Evolutionary conservation across 2,329 filamentous ascomycete genomes (phyloP).

Genomic region (Aureobasidium leucospermi): DNA sequence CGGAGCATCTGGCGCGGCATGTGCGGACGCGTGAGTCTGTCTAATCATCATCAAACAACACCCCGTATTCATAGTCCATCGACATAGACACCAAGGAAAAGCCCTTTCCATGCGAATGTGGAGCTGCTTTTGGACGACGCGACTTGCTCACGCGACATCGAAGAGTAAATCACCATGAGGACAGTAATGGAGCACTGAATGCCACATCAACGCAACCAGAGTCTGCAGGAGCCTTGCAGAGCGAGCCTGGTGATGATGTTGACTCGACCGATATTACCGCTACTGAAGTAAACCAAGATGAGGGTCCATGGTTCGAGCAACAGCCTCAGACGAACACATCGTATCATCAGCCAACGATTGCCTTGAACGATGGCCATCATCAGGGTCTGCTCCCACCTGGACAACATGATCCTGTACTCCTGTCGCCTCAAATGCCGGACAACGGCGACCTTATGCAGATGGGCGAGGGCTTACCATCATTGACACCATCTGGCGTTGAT

Average conservation of each 20-base stretch:
- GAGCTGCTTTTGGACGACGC: not conserved
- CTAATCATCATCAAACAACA: not conserved
- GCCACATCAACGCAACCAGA: not conserved
- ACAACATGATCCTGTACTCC: not conserved
- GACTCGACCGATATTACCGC: not conserved
- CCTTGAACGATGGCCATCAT: not conserved
- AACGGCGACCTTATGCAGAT: not conserved
- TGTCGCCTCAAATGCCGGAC: not conserved
- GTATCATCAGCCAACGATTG: not conserved
- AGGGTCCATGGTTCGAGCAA: not conserved
- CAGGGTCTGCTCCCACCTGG: not conserved
- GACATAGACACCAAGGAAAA: not conserved
- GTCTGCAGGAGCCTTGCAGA: too few relatives aligned
- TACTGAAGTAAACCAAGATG: too few relatives aligned
- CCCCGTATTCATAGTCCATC: not conserved
- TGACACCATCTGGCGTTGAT: not conserved
- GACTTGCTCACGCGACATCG: constrained; percentile 1
- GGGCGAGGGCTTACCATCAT: not conserved
- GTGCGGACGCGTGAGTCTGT: not conserved
- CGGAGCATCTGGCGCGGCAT: not conserved
- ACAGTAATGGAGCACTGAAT: not conserved
- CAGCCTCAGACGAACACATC: not conserved
- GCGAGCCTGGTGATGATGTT: not conserved
- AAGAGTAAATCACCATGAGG: not conserved
- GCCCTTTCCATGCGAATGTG: not conserved